Evolutionary conservation across 352 stramenopile species (phyloP).

Genomic region (Phytophthora fragariae): DNA sequence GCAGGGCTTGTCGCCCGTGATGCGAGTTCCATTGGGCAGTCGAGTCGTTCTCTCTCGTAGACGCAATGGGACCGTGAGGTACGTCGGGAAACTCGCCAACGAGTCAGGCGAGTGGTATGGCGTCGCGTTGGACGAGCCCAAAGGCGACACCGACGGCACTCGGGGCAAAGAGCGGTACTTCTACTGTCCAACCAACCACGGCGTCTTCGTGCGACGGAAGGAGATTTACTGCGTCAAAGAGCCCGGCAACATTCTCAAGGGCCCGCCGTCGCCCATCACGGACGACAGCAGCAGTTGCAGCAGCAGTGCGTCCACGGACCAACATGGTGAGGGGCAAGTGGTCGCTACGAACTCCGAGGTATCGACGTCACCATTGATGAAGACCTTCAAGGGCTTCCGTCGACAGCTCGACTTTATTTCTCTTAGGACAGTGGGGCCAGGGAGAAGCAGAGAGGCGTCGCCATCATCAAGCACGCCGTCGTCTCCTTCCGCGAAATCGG

Average conservation of each 20-base stretch:
- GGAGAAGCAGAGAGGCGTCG: constrained; percentile 27
- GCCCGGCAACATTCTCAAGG: constrained; percentile 40
- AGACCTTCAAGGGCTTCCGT: constrained; percentile 73
- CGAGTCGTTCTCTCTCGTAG: constrained; percentile 65
- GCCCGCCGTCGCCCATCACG: constrained; percentile 56
- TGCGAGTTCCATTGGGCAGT: constrained; percentile 61
- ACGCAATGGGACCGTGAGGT: constrained; percentile 65
- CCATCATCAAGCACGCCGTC: constrained; percentile 24
- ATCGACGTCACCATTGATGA: constrained; percentile 41
- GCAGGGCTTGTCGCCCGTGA: constrained; percentile 36
- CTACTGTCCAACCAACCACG: constrained; percentile 55
- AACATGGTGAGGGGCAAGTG: constrained; percentile 15
- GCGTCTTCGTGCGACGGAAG: constrained; percentile 72
- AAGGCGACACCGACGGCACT: constrained; percentile 63
- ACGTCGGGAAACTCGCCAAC: constrained; percentile 64
- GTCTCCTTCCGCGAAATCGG: constrained; percentile 29
- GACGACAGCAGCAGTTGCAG: constrained; percentile 53
- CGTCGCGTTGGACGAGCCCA: constrained; percentile 69
- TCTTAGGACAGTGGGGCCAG: constrained; percentile 30
- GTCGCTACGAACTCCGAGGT: constrained; percentile 11
- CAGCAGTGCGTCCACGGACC: constrained; percentile 31
- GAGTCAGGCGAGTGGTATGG: constrained; percentile 76
- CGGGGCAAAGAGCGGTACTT: constrained; percentile 64
- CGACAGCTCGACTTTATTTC: constrained; percentile 53
- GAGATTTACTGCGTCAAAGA: constrained; percentile 69